Evolutionary conservation across 1,139 yeast species (phyloP), one percentile per base, ranked within the genome.

Genomic region (Protomyces inouyei): DNA sequence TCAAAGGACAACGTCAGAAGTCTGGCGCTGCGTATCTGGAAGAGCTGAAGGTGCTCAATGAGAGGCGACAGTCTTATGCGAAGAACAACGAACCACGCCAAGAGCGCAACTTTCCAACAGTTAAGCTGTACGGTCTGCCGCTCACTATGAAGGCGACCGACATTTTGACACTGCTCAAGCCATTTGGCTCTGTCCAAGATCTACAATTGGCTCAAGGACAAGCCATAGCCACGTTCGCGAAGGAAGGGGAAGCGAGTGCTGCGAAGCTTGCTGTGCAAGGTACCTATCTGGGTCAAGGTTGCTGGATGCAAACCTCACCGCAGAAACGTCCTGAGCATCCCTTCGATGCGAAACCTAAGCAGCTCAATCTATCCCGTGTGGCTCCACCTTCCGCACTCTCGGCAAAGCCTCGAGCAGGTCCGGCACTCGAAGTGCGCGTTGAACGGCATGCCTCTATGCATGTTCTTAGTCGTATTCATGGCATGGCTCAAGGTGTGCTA

Each of bases 1-100:
- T 52, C 23, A 37, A 57, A 23, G 48, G 56, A 55, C 35, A 23
- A 38, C 61, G 37, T 57, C 61, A 66, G 67, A 54, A 67, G 67
- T 38, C 63, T 43, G 46, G 63, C 21, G 35, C 56, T 14, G 18
- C 37, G 18, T 59, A 38, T 35, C 45, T 59, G n/a, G 54, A 59
- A 14, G 63, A 59, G 25, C 36, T 59, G 45, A 59, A 59, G 25
- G 32, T 40, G 57, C 28, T 23, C 12, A 59, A 52, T 10, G 23
- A 38, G 52, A 57, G 28, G 51, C 38, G 52, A n/a, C 18, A 52
- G 21, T 3, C 21, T 14, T 6, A 28, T 14, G n/a, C 16, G 12
- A 10, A 14, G 23, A 16, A 4, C 23, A n/a, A 4, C 12, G 48
- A 43, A 43, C 23, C 14, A 3, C 14, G 8, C 10, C 18, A 18